Percentiles rank a stretch among this genome's conserved stretches.
These are phyloP conservation scores for Aspergillus affinis DNA, from an alignment of 495 filamentous ascomycete species.

Conservation along the genomic window DNA sequence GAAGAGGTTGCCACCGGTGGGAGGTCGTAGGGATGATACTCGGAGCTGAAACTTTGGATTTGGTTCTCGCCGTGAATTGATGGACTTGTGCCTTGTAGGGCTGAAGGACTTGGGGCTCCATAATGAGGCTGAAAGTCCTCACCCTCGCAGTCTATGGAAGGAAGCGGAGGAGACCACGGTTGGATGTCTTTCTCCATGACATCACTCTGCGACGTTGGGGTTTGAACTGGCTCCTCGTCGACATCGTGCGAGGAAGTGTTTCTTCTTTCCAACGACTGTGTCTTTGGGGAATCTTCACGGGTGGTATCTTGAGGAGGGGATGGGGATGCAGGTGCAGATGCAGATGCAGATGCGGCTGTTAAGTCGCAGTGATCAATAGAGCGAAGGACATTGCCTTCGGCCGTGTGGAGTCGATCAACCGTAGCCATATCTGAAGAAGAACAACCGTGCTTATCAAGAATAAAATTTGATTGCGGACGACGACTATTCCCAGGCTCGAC, in stretches of 20 bases:
- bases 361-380: neutral
- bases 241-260: neutral
- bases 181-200: neutral
- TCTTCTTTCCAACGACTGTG: constrained; percentile 1
- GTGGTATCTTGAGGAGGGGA: neutral
- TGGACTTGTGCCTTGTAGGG: constrained; percentile 4
- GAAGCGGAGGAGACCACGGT: constrained; percentile 5
- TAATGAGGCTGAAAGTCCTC: constrained; percentile 1
- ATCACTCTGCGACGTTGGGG: neutral
- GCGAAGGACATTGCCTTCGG: neutral
- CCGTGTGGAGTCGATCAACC: constrained; percentile 1
- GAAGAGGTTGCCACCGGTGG: neutral
- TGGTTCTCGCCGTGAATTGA: neutral
- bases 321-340: neutral
- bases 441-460: constrained; percentile 7
- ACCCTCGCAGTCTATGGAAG: constrained; percentile 5
- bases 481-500: constrained; percentile 11
- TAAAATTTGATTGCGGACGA: constrained; percentile 1
- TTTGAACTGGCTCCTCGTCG: neutral
- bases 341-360: neutral
- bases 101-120: constrained; percentile 7
- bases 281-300: constrained; percentile 7
- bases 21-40: constrained; percentile 1
- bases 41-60: neutral
- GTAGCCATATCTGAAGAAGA: neutral